Evolutionary conservation across 1,139 yeast species (phyloP), one percentile per base, ranked within the genome.

Genomic region (Pichia sp.): DNA sequence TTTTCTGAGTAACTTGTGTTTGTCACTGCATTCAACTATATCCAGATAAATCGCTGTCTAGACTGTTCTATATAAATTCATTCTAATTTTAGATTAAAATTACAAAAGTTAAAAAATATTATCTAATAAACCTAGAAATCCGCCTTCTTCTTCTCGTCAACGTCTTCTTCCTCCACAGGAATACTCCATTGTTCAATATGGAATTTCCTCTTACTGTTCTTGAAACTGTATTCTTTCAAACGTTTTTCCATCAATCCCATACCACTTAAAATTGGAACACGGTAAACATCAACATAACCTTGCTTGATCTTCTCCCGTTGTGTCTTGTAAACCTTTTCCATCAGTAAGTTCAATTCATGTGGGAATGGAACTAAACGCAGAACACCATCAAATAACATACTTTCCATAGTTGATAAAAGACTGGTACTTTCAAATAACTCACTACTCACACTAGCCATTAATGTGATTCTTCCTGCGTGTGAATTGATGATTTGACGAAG

Each of bases 111-210:
- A 30, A 20, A 28, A 9, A 11, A n/a, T 37, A n/a, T n/a, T 14
- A 19, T 27, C 32, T 27, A 15, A 17, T 22, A 20, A 7, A 17
- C 4, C 20, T 42, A 48, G 17, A 42, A 47, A 18, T 39, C 48
- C 0, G 40, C 20, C 22, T 42, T 50, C 14, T 35, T 43, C 12
- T 22, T 28, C 6, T 46, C 52, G 27, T 70, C 77, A 31, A 70
- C 76, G 17, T 75, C 84, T 33, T 76, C 81, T 48, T 83, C 90
- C 51, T 88, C 97, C 2, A 93, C 96, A 0, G 99, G 98, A 40
- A 93, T 93, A 21, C 96, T 88, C 96, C 96, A 91, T 60, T 83
- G 88, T 55, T 86, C 91, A 50, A 91, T 85, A 59, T 86, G 96
- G 62, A 93, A 89, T 60, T 77, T 81, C 66, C 83, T 81, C 53